phyloP scores from a whole-genome alignment of 306 rosid genomes.

The Prunus davidiana region DNA sequence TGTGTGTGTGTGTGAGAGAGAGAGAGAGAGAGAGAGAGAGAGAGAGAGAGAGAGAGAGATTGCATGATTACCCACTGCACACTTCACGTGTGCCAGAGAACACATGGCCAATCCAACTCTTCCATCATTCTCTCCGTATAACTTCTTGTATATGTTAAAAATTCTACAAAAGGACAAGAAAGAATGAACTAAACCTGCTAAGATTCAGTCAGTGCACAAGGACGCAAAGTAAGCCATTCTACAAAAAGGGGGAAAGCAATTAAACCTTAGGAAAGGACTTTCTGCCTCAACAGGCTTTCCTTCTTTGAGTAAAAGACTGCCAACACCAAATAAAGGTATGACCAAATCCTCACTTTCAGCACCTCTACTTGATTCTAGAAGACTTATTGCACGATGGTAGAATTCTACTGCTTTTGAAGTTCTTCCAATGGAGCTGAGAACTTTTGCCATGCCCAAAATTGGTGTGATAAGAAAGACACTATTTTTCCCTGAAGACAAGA shows the following conservation, averaged over 20 bases:
- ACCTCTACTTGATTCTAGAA: constrained; percentile 73
- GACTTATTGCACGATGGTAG: constrained; percentile 51
- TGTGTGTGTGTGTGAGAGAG: neutral
- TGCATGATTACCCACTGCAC: constrained; percentile 71
- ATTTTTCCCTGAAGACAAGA: constrained; percentile 47
- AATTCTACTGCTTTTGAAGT: constrained; percentile 59
- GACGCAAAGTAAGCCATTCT: constrained; percentile 5
- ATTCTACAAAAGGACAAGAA: constrained; percentile 44
- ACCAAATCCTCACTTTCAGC: constrained; percentile 66
- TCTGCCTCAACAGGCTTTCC: constrained; percentile 69
- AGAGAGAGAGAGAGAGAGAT: too few species aligned
- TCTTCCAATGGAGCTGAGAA: constrained; percentile 53
- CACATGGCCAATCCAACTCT: constrained; percentile 85
- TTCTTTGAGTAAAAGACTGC: constrained; percentile 77
- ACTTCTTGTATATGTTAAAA: constrained; percentile 51
- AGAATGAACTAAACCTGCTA: constrained; percentile 1
- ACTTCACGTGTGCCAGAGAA: constrained; percentile 78
- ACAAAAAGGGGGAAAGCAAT: constrained; percentile 10
- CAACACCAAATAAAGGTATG: constrained; percentile 76
- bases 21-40: neutral
- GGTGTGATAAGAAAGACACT: constrained; percentile 68
- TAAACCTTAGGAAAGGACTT: constrained; percentile 66
- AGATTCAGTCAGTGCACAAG: neutral
- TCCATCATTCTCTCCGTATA: constrained; percentile 80
- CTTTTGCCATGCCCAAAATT: constrained; percentile 76